Conservation (phyloP, 176 grass and related monocot genomes). For the Carex pumila region DNA sequence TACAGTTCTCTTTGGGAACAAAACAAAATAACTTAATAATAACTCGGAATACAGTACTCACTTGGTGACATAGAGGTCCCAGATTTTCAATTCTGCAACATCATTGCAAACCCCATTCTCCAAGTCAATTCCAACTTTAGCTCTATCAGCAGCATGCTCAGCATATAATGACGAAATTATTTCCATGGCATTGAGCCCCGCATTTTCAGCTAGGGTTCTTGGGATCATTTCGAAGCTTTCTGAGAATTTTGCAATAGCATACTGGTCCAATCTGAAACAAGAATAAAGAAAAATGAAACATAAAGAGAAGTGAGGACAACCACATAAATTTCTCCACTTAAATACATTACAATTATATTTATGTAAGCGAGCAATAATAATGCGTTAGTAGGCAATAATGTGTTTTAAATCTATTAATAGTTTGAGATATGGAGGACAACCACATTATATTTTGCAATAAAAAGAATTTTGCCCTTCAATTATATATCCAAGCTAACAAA, state of each 20-base stretch:
- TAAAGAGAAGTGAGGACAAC: neutral
- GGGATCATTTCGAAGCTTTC: slow-evolving; percentile 98
- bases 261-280: slow-evolving; percentile 76
- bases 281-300: slow-evolving; percentile 12
- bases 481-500: neutral
- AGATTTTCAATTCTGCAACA: slow-evolving; percentile 57
- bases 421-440: neutral
- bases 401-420: neutral
- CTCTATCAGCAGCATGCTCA: slow-evolving; percentile 74
- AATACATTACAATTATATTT: neutral
- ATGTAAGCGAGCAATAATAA: neutral
- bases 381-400: neutral
- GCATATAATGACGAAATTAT: slow-evolving; percentile 93
- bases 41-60: slow-evolving; percentile 21
- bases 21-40: neutral
- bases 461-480: neutral
- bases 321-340: neutral
- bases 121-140: slow-evolving; percentile 70
- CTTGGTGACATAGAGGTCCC: slow-evolving; percentile 94
- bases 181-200: slow-evolving; percentile 79
- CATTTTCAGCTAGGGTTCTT: slow-evolving; percentile 82
- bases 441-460: neutral
- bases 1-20: neutral
- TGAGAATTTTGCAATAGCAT: slow-evolving; percentile 91
- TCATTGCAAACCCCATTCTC: slow-evolving; percentile 75